Evolutionary conservation across 106 monocot genomes (phyloP), one percentile per base, ranked within the genome.

Genomic region (Agapanthus africanus): DNA sequence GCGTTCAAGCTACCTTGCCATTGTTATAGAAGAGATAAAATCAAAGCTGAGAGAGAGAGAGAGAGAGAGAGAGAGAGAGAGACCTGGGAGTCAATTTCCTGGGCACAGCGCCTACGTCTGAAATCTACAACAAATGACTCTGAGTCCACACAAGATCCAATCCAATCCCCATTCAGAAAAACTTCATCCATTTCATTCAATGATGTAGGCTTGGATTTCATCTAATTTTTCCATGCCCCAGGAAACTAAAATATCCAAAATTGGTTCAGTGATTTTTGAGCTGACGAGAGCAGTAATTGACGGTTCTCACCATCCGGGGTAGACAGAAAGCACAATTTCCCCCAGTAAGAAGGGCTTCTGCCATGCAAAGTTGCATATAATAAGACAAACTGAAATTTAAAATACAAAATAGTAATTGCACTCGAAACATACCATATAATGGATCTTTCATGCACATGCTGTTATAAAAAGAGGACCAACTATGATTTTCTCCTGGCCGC

Each of bases 241-340:
- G 25, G 75, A 65, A 22, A 77, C 70, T 70, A 99, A 80, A 10
- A 71, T 77, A 26, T 90, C 85, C 56, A 90, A 22, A 10, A 87
- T 54, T 19, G 74, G 54, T 63, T 83, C 86, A 40, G 28, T 56
- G 4, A 75, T 16, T n/a, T n/a, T 77, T 85, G 79, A 78, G 79
- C 99, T 99, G 25, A 93, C 82, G 69, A 93, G 39, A 38, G 87
- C 83, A 51, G 90, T 93, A 38, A 78, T 77, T 40, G 99, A 78
- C 99, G 93, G 42, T 99, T 99, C 63, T 99, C 99, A 1, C 99
- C 99, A 81, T 99, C 93, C 49, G 93, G 87, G 19, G 93, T 99
- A 54, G 97, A 99, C 28, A 99, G 54, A 77, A 99, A 93, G 63
- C 92, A 99, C 61, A 99, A 40, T 27, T 81, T 97, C 26, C 93